Percentiles rank a stretch among this genome's conserved stretches.
phyloP scores from a whole-genome alignment of 495 filamentous ascomycete species.

The Friedmanniomyces simplex region DNA sequence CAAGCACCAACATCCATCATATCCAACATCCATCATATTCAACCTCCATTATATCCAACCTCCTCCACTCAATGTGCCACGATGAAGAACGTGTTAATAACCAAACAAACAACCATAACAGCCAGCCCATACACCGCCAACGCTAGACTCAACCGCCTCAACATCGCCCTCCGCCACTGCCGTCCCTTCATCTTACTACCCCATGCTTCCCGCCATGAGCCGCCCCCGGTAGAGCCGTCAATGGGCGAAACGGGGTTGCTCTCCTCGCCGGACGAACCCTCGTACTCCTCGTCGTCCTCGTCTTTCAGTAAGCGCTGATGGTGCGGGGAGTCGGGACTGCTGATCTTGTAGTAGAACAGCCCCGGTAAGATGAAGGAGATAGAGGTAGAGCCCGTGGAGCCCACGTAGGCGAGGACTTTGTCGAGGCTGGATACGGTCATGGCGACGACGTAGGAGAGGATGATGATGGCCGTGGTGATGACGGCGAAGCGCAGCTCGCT shows the following conservation, averaged over 20 bases:
- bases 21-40: no score
- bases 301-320: conserved; percentile 81
- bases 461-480: conserved; percentile 75
- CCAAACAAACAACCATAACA: conserved; percentile 83
- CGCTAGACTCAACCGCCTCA: conserved; percentile 62
- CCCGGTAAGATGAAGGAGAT: conserved; percentile 96
- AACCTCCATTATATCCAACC: no score
- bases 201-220: conserved; percentile 2
- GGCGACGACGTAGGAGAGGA: conserved; percentile 74
- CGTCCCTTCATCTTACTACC: conserved; percentile 30
- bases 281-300: conserved; percentile 41
- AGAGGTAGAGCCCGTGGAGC: conserved; percentile 82
- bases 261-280: conserved; percentile 6
- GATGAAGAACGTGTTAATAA: conserved; percentile 69
- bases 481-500: conserved; percentile 80
- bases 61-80: conserved; percentile 36
- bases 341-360: conserved; percentile 97
- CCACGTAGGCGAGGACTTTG: conserved; percentile 87
- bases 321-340: conserved; percentile 66
- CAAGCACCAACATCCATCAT: background rate
- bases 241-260: background rate
- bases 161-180: conserved; percentile 45
- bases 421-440: conserved; percentile 86
- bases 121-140: conserved; percentile 72
- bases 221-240: conserved; percentile 1